Evolutionary conservation across 2,329 filamentous ascomycete species (phyloP), one percentile per base, ranked within the genome.

Genomic region (Paramyrothecium roridum): DNA sequence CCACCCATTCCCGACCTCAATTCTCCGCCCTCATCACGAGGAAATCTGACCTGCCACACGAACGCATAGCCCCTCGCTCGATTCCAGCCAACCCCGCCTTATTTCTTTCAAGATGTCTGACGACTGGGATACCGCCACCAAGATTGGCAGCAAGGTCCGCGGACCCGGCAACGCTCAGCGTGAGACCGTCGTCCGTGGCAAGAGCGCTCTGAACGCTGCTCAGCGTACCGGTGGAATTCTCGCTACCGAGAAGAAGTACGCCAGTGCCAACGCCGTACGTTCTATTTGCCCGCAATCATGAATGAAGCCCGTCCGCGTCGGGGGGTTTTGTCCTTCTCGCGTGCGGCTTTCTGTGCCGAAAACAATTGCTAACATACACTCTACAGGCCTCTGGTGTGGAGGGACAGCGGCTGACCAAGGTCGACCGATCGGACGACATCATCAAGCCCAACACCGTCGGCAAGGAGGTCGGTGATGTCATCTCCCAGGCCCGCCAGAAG

Each of bases 381-480:
- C 8, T 26, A 52, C 40, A 74, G 72, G 30, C 58, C 19, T 60
- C 63, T 22, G 59, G 63, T 53, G 65, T 65, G 63, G 93, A 98
- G 77, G 95, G 95, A 65, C 95, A 99, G 79, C 93, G 91, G 71
- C 83, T 98, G 62, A 98, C 95, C 64, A 97, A 98, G 81, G 93
- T 99, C 74, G 95, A 98, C 82, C 93, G 93, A 65, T 88, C 87
- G 72, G 93, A 98, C 80, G 95, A 97, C 73, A 96, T 97, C 77
- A 88, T 98, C 77, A 96, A 96, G 80, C 93, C 92, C 70, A 96
- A 96, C 80, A 96, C 91, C 49, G 81, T 97, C 56, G 91, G 92
- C 71, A 81, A 83, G 68, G 81, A 84, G 55, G 91, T 98, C 61
- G 91, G 90, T 67, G 85, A 90, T 63, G 90, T 88, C 62, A 97